A percentile compares a stretch with the other conserved stretches of the same genome.
Conservation (phyloP, 1,284 basidiomycete genomes). For the Cerioporus squamosus region DNA sequence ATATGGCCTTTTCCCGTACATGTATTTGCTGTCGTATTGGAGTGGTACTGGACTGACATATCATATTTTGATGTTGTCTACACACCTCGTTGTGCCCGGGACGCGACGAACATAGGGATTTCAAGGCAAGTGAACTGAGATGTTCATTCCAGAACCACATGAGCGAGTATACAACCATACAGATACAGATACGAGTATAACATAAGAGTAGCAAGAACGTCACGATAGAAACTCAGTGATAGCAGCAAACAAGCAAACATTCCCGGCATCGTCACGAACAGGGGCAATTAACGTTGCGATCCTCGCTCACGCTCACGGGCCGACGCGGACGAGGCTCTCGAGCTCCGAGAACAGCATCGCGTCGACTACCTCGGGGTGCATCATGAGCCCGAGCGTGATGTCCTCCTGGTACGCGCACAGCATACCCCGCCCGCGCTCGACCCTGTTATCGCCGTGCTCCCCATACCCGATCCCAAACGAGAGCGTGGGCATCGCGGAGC, state of each 20-base stretch:
- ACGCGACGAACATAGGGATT: too few species aligned
- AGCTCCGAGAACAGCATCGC: conserved; percentile 73
- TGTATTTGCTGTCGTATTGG: conserved; percentile 40
- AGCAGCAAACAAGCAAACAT: conserved; percentile 2
- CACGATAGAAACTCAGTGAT: not conserved
- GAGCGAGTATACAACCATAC: conserved; percentile 21
- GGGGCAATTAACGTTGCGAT: too few species aligned
- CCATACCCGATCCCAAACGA: conserved; percentile 79
- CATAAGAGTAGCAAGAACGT: conserved; percentile 13
- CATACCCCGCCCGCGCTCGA: conserved; percentile 75
- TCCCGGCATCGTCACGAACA: not conserved
- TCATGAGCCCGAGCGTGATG: conserved; percentile 68
- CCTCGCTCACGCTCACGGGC: conserved; percentile 6
- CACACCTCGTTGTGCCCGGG: not conserved
- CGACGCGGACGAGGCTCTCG: conserved; percentile 68
- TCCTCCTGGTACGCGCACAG: conserved; percentile 73
- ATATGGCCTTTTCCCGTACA: conserved; percentile 39
- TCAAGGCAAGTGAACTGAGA: not conserved
- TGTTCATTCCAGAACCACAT: not conserved
- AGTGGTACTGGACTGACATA: conserved; percentile 27
- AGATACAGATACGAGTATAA: conserved; percentile 28
- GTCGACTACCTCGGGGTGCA: conserved; percentile 66
- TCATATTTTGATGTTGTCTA: conserved; percentile 25
- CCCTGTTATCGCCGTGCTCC: conserved; percentile 67
- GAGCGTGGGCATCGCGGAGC: conserved; percentile 56